A percentile compares a stretch with the other conserved stretches of the same genome.
Evolutionary conservation across 164 flowering plant species (phyloP).

Genomic region (Taxillus chinensis): DNA sequence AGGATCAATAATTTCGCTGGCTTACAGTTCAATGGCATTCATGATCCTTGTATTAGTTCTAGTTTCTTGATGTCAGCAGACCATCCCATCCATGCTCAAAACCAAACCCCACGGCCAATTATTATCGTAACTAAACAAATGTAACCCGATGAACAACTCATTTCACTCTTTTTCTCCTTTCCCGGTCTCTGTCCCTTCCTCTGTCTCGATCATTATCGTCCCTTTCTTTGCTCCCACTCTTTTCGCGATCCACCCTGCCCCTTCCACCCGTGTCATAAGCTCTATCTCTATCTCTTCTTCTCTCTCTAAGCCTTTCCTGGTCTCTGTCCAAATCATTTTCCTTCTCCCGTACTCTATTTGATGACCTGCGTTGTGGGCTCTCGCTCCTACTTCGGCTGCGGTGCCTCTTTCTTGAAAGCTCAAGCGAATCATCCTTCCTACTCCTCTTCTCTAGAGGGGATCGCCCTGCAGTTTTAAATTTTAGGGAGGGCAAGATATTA

Average conservation of each 20-base stretch:
- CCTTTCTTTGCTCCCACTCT: conserved; percentile 20
- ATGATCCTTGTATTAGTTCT: too few species aligned
- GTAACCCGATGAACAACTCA: conserved; percentile 10
- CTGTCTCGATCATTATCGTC: conserved; percentile 30
- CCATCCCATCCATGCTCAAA: too few species aligned
- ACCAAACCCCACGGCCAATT: too few species aligned
- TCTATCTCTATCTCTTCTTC: conserved; percentile 29
- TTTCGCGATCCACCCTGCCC: conserved; percentile 18
- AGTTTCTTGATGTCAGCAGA: too few species aligned
- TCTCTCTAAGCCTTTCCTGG: conserved; percentile 42
- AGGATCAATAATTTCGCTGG: too few species aligned
- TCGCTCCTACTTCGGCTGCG: conserved; percentile 57
- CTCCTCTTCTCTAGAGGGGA: conserved; percentile 54
- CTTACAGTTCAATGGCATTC: too few species aligned
- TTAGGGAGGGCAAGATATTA: neutral
- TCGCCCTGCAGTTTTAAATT: conserved; percentile 34
- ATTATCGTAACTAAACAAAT: too few species aligned
- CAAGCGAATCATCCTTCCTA: conserved; percentile 46
- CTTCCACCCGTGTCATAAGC: conserved; percentile 33
- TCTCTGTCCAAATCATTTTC: conserved; percentile 40
- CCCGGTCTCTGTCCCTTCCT: conserved; percentile 37
- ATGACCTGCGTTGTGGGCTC: conserved; percentile 63
- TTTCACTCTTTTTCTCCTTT: conserved; percentile 47
- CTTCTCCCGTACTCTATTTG: conserved; percentile 43
- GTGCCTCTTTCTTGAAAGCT: conserved; percentile 59